Percentiles rank a stretch among this genome's conserved stretches.
phyloP scores from a whole-genome alignment of 352 stramenopile genomes.

The Phytophthora europaea region DNA sequence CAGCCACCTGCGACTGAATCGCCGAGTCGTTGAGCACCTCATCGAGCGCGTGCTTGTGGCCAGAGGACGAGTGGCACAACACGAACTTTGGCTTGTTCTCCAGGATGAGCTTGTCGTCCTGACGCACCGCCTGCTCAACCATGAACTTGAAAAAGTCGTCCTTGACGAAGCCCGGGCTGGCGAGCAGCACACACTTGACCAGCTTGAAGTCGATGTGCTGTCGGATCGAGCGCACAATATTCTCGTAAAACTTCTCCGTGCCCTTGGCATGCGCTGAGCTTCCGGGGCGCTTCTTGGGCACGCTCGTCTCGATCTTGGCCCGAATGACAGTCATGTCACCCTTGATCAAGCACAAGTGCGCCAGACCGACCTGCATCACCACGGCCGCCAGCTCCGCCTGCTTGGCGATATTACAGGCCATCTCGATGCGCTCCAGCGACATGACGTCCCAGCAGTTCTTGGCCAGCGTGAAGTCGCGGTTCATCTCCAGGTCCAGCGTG shows the following conservation, averaged over 20 bases:
- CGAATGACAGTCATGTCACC: conserved; percentile 96
- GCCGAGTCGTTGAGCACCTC: conserved; percentile 95
- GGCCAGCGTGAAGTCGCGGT: conserved; percentile 96
- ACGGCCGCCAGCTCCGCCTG: conserved; percentile 97
- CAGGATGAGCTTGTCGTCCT: conserved; percentile 95
- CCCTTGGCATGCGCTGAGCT: conserved; percentile 95
- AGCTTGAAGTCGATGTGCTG: conserved; percentile 97
- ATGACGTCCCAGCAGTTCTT: conserved; percentile 99
- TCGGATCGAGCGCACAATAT: conserved; percentile 96
- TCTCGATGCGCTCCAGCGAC: conserved; percentile 96
- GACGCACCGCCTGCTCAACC: conserved; percentile 90
- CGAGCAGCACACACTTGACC: conserved; percentile 97
- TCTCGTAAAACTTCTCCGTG: conserved; percentile 97
- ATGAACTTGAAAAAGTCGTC: conserved; percentile 99
- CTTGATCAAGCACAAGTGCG: conserved; percentile 98
- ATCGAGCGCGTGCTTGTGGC: conserved; percentile 98
- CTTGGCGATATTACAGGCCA: conserved; percentile 95
- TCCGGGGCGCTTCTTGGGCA: conserved; percentile 98
- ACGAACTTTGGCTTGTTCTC: conserved; percentile 98
- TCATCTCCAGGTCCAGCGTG: conserved; percentile 97
- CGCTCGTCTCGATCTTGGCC: conserved; percentile 96
- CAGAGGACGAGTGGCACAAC: conserved; percentile 94
- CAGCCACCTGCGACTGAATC: conserved; percentile 93
- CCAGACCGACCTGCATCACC: conserved; percentile 96
- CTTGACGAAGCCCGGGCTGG: conserved; percentile 97